Conservation (phyloP, 2,329 filamentous ascomycete genomes). For the Verticillium isaacii region DNA sequence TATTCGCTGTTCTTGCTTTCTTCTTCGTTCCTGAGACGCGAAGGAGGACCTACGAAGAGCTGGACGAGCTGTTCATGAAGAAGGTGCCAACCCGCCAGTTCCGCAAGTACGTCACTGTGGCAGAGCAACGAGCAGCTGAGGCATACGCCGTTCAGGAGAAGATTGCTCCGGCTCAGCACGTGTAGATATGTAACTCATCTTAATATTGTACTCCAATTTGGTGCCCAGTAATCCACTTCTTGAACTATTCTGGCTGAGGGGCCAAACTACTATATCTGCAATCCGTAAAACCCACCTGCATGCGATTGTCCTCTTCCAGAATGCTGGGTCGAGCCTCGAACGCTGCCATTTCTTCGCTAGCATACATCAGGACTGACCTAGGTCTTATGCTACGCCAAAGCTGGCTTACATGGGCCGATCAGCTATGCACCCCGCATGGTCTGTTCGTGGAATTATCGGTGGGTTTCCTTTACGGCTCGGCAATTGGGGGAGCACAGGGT, state of each 20-base stretch:
- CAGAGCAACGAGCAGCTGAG: conserved; percentile 17
- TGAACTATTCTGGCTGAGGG: too few species aligned
- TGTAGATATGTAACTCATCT: background rate
- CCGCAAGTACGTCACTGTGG: conserved; percentile 15
- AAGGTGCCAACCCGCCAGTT: conserved; percentile 17
- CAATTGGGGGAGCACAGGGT: background rate
- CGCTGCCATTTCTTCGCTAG: background rate
- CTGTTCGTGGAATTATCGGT: background rate
- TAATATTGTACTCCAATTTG: too few species aligned
- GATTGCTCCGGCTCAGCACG: background rate
- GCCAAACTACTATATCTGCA: too few species aligned
- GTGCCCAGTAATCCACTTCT: too few species aligned
- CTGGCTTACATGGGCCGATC: background rate
- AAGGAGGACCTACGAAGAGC: conserved; percentile 18
- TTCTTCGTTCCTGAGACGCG: conserved; percentile 5
- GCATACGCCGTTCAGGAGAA: conserved; percentile 15
- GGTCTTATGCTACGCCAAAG: background rate
- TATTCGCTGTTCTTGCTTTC: conserved; percentile 7
- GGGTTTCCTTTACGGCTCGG: background rate
- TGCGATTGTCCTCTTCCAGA: background rate
- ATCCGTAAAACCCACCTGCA: background rate
- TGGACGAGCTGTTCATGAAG: conserved; percentile 22
- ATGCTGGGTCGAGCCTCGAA: background rate
- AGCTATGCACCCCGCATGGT: background rate
- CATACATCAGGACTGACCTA: background rate